Base-by-base conservation (phyloP, 1,284 basidiomycete species). In the Lignosus rhinocerotis region DNA sequence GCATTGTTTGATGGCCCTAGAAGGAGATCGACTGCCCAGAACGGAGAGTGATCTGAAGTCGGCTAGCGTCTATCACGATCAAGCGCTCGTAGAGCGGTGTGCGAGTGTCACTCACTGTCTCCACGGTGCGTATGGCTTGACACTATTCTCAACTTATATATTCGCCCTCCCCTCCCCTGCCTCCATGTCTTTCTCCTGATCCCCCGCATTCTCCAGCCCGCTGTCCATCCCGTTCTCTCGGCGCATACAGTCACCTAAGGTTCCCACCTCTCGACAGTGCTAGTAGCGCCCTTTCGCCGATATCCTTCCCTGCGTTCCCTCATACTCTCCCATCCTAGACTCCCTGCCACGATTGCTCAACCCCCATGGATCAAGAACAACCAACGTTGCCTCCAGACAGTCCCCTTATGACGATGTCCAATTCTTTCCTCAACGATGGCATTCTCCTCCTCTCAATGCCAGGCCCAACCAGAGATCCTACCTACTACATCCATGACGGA, bases 401-500 rank as follows among this genome's bases (percentile, higher is more conserved):
- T 60, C 70, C 71, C 21, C 68, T 73, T 61, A 72, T 72, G 70
- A 69, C 65, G 30, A 73, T 73, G 71, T 65, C 69, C 47, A 67
- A 71, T 62, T 71, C 69, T 17, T 72, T 73, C 62, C 59, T 73
- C 31, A 67, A 68, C 58, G 72, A 73, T 34, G 69, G 69, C 53
- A 72, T 73, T 62, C 69, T 74, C 47, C 67, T 68, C 31, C 68
- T 74, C 14, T 72, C 70, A 10, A 73, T 74, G 19, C 70, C 72
- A 9, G 72, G 71, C 3, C 71, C 70, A 1, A 70, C 66, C 17
- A 72, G 76, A 49, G 79, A 80, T 56, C 56, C 68, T 16, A 62
- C 64, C 11, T 81, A 73, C 65, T 80, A 80, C 65, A 77, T 86
- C 58, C 71, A 78, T 43, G 86, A 88, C 65, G 86, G 86, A 34